Percentiles rank a stretch among this genome's conserved stretches.
These are phyloP conservation scores for Syzygium jambos DNA, from an alignment of 345 rosid species.

Conservation along the genomic window DNA sequence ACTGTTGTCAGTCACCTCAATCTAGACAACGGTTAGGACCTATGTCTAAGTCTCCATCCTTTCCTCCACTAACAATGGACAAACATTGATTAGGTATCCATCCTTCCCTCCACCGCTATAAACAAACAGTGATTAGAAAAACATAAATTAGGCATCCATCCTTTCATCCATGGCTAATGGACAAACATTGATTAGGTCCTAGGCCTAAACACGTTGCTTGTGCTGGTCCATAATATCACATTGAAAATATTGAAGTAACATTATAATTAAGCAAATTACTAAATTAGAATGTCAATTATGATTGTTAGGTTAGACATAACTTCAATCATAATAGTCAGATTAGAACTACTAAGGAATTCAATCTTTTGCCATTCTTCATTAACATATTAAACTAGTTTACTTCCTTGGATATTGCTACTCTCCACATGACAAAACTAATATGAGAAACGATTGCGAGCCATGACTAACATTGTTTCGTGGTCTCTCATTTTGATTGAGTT, in stretches of 20 bases:
- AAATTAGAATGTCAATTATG: not conserved
- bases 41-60: not conserved
- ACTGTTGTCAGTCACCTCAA: no score
- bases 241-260: not conserved
- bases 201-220: not conserved
- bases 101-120: not conserved
- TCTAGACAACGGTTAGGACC: no score
- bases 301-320: accelerated
- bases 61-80: not conserved
- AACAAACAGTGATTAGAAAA: not conserved
- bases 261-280: not conserved
- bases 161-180: not conserved
- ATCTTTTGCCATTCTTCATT: not conserved
- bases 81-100: no score
- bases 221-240: not conserved
- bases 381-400: no score
- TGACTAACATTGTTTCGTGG: no score
- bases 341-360: not conserved
- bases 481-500: no score
- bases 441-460: no score
- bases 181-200: not conserved
- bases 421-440: no score
- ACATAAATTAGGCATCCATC: no score
- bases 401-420: no score
- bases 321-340: not conserved